A percentile compares a stretch with the other conserved stretches of the same genome.
These are phyloP conservation scores for Cytospora schulzeri DNA, from an alignment of 2,329 filamentous ascomycete species.

Conservation along the genomic window DNA sequence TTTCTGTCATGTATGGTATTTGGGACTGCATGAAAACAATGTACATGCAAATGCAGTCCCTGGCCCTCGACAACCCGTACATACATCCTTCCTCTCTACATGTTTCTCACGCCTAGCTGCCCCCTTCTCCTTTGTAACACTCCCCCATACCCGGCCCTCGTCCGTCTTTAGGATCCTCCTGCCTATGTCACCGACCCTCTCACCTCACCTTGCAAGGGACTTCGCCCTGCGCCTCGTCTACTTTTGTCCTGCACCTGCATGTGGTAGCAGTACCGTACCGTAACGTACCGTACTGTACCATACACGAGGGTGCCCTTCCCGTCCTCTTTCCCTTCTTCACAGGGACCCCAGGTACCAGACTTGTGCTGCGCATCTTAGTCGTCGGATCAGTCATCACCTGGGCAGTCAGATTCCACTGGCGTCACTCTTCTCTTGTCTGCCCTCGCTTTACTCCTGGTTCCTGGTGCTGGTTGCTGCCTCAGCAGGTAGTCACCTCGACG, in stretches of 20 bases:
- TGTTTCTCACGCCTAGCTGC: slow-evolving; percentile 8
- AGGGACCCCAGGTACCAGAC: slow-evolving; percentile 16
- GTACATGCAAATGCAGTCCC: slow-evolving; percentile 13
- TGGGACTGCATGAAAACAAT: slow-evolving; percentile 12
- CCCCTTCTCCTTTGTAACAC: slow-evolving; percentile 20
- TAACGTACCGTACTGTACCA: not conserved
- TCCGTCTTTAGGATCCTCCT: slow-evolving; percentile 21
- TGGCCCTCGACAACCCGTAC: slow-evolving; percentile 10
- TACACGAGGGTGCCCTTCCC: no score
- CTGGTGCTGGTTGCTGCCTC: slow-evolving; percentile 26
- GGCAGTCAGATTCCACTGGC: slow-evolving; percentile 25
- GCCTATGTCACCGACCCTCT: slow-evolving; percentile 24
- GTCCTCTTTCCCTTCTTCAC: slow-evolving; percentile 2
- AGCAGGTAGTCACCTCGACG: slow-evolving; percentile 22
- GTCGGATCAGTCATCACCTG: slow-evolving; percentile 27
- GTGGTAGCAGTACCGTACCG: slow-evolving; percentile 8
- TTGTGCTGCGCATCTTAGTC: slow-evolving; percentile 24
- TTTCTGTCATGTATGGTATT: slow-evolving; percentile 9
- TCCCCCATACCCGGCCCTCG: slow-evolving; percentile 16
- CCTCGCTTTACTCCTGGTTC: slow-evolving; percentile 9
- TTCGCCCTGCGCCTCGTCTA: slow-evolving; percentile 28
- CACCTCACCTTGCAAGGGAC: slow-evolving; percentile 21
- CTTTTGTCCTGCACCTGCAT: slow-evolving; percentile 25
- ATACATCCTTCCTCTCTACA: slow-evolving; percentile 25
- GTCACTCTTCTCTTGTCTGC: slow-evolving; percentile 16